Base-by-base conservation (phyloP, 2,329 filamentous ascomycete genomes). In the Apiospora marii region DNA sequence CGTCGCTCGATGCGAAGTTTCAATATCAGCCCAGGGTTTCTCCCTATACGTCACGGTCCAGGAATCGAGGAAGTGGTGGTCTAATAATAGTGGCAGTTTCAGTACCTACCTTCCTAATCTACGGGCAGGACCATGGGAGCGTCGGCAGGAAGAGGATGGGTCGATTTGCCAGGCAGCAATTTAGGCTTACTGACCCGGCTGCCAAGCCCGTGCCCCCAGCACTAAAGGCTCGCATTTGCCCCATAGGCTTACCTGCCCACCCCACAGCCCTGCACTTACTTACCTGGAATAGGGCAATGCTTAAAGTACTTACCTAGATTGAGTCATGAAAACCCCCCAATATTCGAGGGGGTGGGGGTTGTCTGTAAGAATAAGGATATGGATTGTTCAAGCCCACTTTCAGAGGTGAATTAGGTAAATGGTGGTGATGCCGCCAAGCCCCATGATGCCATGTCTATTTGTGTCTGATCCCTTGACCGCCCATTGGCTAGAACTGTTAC, bases 221-320 rank as follows among this genome's bases (percentile, higher is more conserved):
- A 64, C 58, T 64, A 64, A 22, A 22, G 34, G 34, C 58, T 64
- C 58, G 58, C 58, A 64, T 41, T 41, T 64, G 58, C 58, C 58
- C 30, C 58, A 51, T 51, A 24, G n/a, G 10, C 49, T n/a, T 13
- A 19, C 13, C 19, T 34, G 14, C 14, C 27, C 27, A 34, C 27
- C 27, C 16, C 27, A 22, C n/a, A n/a, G 19, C n/a, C 46, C 22
- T 49, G 44, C 44, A 48, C 37, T 37, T 37, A 48, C 37, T 37
- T 37, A 3, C 37, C 8, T 37, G 37, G 37, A 37, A 2, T 10
- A 41, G 37, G 37, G 37, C 37, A 41, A 8, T 10, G 7, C 10
- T 41, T 2, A 8, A 10, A 10, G 2, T n/a, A 49, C 46, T 22
- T n/a, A 48, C 46, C 22, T 10, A 22, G 22, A 2, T 22, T 1